Evolutionary conservation across 805 yeast genomes (phyloP), one percentile per base, ranked within the genome.

Genomic region (Phaffomyces antillensis): DNA sequence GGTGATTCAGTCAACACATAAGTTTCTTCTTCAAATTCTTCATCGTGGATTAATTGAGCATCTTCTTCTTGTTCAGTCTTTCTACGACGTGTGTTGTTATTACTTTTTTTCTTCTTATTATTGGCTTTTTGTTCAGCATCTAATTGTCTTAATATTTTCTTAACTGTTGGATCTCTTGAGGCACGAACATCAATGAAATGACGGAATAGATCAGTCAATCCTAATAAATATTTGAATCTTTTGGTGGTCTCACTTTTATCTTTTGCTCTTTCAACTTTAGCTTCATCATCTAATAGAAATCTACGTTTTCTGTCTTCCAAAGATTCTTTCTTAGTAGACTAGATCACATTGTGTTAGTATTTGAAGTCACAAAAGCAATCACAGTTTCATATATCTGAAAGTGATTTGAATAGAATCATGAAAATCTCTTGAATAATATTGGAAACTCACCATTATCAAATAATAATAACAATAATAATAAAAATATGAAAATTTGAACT

Each of bases 11-110:
- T 83, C 42, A 91, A 71, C n/a, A 85, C 83, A 0, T 88, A 81
- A 4, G 82, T 70, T 33, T 73, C 77, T 31, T 70, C 73, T 50
- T 76, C 86, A 40, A 70, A 77, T 50, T 77, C 87, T 62, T 88
- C 96, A 46, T 85, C 96, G 45, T 81, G 78, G 58, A 91, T 73
- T 46, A 91, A 72, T 62, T 91, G 97, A 3, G 88, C 95, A 62
- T 91, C 98, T 65, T 91, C 99, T 63, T 91, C 97, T 64, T 87
- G 84, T 64, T 93, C 98, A 0, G 96, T 81, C 58, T 90, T 93
- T 52, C 97, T 75, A 44, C 86, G 79, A 40, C 93, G 81, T 25
- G 68, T 12, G 13, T 13, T 53, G 51, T 47, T 44, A 47, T 45
- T 17, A 7, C 33, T 17, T 9, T 41, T 31, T 8, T 43, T 40